These are phyloP conservation scores for Acanthamoeba sp. DNA, from an alignment of 208 protist species.

Conservation along the genomic window DNA sequence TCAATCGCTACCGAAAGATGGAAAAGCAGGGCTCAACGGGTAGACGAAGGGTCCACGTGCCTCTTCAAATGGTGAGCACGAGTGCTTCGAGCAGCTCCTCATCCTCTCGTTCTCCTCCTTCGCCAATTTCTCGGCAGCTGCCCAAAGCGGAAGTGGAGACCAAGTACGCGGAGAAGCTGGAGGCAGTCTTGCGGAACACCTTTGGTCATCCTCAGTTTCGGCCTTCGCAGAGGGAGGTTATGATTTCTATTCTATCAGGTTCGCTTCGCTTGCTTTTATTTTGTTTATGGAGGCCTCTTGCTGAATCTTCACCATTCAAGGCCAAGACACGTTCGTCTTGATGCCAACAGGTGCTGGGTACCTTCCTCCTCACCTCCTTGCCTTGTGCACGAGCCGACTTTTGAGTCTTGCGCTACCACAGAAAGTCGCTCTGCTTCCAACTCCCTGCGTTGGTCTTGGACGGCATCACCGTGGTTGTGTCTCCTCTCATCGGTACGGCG, in stretches of 20 bases:
- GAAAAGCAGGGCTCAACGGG: background rate
- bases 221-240: slow-evolving; percentile 56
- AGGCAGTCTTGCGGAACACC: slow-evolving; percentile 21
- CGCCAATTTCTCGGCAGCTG: background rate
- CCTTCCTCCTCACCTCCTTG: background rate
- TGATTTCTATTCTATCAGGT: slow-evolving; percentile 48
- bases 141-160: slow-evolving; percentile 43
- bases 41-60: background rate
- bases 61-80: background rate
- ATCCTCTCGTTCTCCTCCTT: background rate
- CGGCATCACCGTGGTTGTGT: slow-evolving; percentile 82
- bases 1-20: too few relatives aligned
- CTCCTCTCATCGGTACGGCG: slow-evolving; percentile 79
- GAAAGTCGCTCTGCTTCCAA: slow-evolving; percentile 87
- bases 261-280: background rate
- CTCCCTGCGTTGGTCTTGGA: slow-evolving; percentile 79
- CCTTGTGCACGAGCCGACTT: background rate
- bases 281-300: background rate
- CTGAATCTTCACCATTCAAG: background rate
- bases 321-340: slow-evolving; percentile 82
- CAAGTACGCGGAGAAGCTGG: slow-evolving; percentile 50
- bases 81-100: background rate
- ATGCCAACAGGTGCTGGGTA: slow-evolving; percentile 83
- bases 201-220: slow-evolving; percentile 58
- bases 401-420: background rate